Percentiles rank a stretch among this genome's conserved stretches.
phyloP scores from a whole-genome alignment of 768 basidiomycete genomes.

The Leccinum obscurum region DNA sequence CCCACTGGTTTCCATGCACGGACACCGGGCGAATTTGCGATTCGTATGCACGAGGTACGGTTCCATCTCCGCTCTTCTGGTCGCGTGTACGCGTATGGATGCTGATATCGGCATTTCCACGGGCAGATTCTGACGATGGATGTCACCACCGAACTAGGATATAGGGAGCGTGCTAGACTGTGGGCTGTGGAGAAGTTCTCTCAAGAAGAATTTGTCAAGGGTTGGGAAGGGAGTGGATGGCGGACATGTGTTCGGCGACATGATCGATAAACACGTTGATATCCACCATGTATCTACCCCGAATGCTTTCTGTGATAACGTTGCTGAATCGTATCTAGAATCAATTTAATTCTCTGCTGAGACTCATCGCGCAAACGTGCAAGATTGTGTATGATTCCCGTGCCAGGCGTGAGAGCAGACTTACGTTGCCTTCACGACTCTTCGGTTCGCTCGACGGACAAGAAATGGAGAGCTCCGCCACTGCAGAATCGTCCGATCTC shows the following conservation, averaged over 20 bases:
- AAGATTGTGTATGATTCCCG: neutral
- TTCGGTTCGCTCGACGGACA: neutral
- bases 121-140: constrained; percentile 50
- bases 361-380: neutral
- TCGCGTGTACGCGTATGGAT: constrained; percentile 1
- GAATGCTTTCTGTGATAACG: neutral
- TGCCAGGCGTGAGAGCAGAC: neutral
- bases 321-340: neutral
- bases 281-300: neutral
- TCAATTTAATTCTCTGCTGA: neutral
- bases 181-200: constrained; percentile 78
- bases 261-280: neutral
- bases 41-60: constrained; percentile 55
- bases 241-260: constrained; percentile 26
- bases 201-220: constrained; percentile 72
- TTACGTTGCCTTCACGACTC: neutral
- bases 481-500: neutral
- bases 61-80: constrained; percentile 2
- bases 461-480: neutral
- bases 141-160: constrained; percentile 51
- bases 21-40: constrained; percentile 63
- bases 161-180: constrained; percentile 66
- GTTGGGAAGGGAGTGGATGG: constrained; percentile 73
- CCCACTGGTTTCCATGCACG: constrained; percentile 85
- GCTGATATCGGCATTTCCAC: constrained; percentile 12